Conservation (phyloP, 306 rosid species). For the Prosopis cineraria region DNA sequence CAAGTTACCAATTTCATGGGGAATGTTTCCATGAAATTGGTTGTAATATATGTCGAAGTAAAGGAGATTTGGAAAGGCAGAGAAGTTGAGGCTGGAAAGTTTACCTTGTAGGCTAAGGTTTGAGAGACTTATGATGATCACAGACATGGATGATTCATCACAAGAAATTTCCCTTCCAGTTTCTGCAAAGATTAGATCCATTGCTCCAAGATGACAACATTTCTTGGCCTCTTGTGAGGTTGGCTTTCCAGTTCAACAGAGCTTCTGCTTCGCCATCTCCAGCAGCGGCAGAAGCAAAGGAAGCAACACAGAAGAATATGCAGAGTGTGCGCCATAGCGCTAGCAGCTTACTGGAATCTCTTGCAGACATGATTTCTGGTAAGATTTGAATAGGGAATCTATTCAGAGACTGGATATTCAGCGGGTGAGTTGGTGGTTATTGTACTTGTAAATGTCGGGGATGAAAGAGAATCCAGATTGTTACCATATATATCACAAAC, state of each 20-base stretch:
- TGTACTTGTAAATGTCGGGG: no score
- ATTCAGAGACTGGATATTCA: no score
- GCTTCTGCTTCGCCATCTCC: background rate
- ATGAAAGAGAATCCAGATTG: no score
- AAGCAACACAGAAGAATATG: background rate
- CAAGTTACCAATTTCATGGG: background rate
- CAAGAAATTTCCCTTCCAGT: background rate
- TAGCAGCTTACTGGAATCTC: background rate
- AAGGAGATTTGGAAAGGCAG: background rate
- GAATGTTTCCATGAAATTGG: background rate
- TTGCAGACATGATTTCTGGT: background rate
- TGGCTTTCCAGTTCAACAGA: constrained; percentile 1
- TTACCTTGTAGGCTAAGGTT: background rate
- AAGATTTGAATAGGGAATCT: no score
- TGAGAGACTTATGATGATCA: background rate
- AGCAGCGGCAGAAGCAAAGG: background rate
- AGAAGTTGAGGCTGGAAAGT: background rate
- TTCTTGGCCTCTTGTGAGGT: background rate
- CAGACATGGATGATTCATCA: background rate
- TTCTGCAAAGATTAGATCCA: background rate
- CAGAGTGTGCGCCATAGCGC: background rate
- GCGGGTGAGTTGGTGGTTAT: no score
- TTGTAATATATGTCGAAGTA: background rate
- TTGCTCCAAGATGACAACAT: background rate
- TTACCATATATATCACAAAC: no score